Base-by-base conservation (phyloP, 1,284 basidiomycete species). In the Moesziomyces aphidis region DNA sequence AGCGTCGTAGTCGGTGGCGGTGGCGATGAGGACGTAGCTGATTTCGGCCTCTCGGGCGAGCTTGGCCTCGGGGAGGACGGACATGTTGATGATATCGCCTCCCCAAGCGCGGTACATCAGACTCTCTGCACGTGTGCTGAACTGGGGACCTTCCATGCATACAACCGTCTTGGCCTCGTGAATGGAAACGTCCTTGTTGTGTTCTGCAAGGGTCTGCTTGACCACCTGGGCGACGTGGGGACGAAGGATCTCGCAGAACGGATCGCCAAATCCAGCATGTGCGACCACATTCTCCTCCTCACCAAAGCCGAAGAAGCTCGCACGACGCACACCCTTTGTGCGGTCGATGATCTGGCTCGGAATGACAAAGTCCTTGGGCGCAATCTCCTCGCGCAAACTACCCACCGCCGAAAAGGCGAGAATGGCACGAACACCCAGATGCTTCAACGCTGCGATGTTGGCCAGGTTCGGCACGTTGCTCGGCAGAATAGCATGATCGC, bases 81-180 rank as follows among this genome's bases (percentile, higher is more conserved):
- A 95, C 95, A 97, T 95, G 74, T 85, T 85, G 78, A 83, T 83
- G 21, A 83, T 81, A 55, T 83, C 82, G 23, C 76, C 96, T 15
- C 95, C 95, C 91, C 92, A 95, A 58, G 89, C 88, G 44, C 95
- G 89, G 86, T 98, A 97, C 94, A 98, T 96, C 79, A 90, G 82
- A 80, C 92, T 94, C 88, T 99, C 96, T 22, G 96, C 97, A 42
- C 96, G 88, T 5, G 96, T 99, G 57, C 93, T 87, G 86, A 93
- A 96, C 86, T 94, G 92, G 26, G 93, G 94, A 4, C 96, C 96
- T 84, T 99, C 96, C 95, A 99, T 99, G 85, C 94, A 96, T 46
- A 99, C 91, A 58, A 97, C 90, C 11, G 90, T 92, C 87, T 93
- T 95, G 49, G 89, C 90, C 21, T 89, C 90, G 85, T 95, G 93